Evolutionary conservation across 2,329 filamentous ascomycete species (phyloP).

Genomic region (Ophiostoma perfectum): DNA sequence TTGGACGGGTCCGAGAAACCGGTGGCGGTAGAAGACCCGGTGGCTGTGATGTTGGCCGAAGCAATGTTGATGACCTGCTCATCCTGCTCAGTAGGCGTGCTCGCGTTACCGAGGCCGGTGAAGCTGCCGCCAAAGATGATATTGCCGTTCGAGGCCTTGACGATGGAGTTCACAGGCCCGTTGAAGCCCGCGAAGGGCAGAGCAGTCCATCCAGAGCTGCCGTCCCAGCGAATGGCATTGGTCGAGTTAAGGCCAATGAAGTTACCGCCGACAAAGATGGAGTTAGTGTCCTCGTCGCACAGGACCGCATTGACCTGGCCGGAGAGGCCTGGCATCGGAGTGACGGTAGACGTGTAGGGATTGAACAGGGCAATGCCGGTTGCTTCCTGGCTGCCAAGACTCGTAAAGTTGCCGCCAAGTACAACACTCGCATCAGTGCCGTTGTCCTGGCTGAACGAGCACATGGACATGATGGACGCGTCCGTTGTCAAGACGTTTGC

Average conservation of each 20-base stretch:
- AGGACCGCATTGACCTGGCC: slow-evolving; percentile 77
- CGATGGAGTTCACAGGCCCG: slow-evolving; percentile 80
- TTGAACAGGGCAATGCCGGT: slow-evolving; percentile 78
- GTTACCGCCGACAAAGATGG: slow-evolving; percentile 86
- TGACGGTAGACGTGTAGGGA: slow-evolving; percentile 62
- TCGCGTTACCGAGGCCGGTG: slow-evolving; percentile 78
- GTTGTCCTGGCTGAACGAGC: slow-evolving; percentile 63
- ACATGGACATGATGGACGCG: slow-evolving; percentile 84
- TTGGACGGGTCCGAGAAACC: slow-evolving; percentile 72
- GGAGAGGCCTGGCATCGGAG: slow-evolving; percentile 70
- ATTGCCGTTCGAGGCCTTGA: slow-evolving; percentile 71
- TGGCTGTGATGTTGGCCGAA: slow-evolving; percentile 66
- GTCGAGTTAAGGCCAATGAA: slow-evolving; percentile 76
- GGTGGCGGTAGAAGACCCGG: slow-evolving; percentile 53
- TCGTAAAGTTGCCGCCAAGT: slow-evolving; percentile 93
- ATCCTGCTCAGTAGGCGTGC: slow-evolving; percentile 59
- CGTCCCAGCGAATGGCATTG: slow-evolving; percentile 81
- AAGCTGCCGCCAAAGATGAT: slow-evolving; percentile 91
- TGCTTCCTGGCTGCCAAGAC: slow-evolving; percentile 69
- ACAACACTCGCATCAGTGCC: slow-evolving; percentile 68
- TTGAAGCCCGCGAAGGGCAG: slow-evolving; percentile 93
- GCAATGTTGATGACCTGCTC: slow-evolving; percentile 78
- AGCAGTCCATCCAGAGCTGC: slow-evolving; percentile 64
- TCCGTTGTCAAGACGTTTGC: slow-evolving; percentile 69
- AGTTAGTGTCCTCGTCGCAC: slow-evolving; percentile 70